These are phyloP conservation scores for Wickerhamomyces ciferrii DNA, from an alignment of 805 yeast species.

Conservation along the genomic window DNA sequence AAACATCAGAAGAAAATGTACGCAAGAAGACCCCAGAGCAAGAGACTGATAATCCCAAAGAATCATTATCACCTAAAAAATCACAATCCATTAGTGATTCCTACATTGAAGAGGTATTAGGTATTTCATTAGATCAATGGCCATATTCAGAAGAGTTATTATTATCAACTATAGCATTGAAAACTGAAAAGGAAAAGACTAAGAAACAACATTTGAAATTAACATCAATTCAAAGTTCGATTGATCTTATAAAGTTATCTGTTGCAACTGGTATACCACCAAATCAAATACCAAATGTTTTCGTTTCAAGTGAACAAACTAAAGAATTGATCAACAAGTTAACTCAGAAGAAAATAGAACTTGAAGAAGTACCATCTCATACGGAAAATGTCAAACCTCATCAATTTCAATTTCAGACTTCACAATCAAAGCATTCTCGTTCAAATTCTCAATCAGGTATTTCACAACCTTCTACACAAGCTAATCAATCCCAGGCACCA, in stretches of 20 bases:
- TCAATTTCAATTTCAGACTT: slow-evolving; percentile 67
- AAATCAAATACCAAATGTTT: slow-evolving; percentile 32
- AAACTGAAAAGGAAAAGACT: slow-evolving; percentile 35
- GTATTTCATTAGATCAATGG: slow-evolving; percentile 20
- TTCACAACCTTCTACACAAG: slow-evolving; percentile 32
- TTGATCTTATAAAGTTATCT: slow-evolving; percentile 32
- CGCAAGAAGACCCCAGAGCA: not conserved
- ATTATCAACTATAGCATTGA: slow-evolving; percentile 27
- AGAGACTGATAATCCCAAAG: not conserved
- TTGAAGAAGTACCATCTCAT: not conserved
- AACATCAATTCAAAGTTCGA: slow-evolving; percentile 24
- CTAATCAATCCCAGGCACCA: slow-evolving; percentile 35
- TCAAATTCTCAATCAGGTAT: not conserved
- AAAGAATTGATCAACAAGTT: not conserved
- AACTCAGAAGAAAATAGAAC: not conserved
- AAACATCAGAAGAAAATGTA: not conserved
- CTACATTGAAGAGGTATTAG: slow-evolving; percentile 1
- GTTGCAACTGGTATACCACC: slow-evolving; percentile 28
- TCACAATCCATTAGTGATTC: not conserved
- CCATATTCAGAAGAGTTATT: slow-evolving; percentile 34
- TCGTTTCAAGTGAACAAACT: slow-evolving; percentile 12
- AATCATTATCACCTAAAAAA: not conserved
- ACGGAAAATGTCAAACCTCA: not conserved
- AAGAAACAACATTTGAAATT: slow-evolving; percentile 29
- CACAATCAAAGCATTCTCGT: slow-evolving; percentile 34